phyloP scores from a whole-genome alignment of 1,284 basidiomycete species.

The Mycena citricolor region DNA sequence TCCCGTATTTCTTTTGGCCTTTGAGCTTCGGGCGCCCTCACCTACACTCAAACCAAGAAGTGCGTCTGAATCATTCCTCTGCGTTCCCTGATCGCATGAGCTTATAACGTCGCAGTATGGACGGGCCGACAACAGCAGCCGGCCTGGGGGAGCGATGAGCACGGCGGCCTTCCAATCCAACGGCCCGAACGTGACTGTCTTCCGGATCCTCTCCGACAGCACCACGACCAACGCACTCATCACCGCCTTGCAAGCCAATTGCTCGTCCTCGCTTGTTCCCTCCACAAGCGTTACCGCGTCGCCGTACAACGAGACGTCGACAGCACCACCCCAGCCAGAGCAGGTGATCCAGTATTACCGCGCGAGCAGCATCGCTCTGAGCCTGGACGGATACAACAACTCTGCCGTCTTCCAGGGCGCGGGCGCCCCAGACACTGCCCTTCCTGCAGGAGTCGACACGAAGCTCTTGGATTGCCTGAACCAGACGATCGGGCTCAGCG shows the following conservation, averaged over 20 bases:
- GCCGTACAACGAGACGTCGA: conserved; percentile 30
- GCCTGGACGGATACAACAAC: conserved; percentile 67
- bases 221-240: conserved; percentile 52
- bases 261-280: conserved; percentile 24
- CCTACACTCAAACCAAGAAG: conserved; percentile 35
- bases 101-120: conserved; percentile 47
- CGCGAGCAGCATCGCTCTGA: conserved; percentile 52
- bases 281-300: conserved; percentile 27
- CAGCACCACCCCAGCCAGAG: conserved; percentile 45
- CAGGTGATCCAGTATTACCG: conserved; percentile 61
- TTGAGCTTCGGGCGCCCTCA: conserved; percentile 51
- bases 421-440: conserved; percentile 40
- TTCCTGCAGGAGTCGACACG: conserved; percentile 45
- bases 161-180: conserved; percentile 51
- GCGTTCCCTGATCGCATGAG: background rate
- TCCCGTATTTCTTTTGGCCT: conserved; percentile 63
- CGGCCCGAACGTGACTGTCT: conserved; percentile 39
- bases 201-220: conserved; percentile 60
- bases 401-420: conserved; percentile 33
- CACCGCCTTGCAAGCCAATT: conserved; percentile 39
- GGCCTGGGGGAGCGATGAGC: conserved; percentile 58
- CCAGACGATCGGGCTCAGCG: conserved; percentile 51
- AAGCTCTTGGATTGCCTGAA: conserved; percentile 54
- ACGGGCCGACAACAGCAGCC: conserved; percentile 45
- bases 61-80: conserved; percentile 26